These are phyloP conservation scores for Phytophthora aleatoria DNA, from an alignment of 352 stramenopile species.

Conservation along the genomic window DNA sequence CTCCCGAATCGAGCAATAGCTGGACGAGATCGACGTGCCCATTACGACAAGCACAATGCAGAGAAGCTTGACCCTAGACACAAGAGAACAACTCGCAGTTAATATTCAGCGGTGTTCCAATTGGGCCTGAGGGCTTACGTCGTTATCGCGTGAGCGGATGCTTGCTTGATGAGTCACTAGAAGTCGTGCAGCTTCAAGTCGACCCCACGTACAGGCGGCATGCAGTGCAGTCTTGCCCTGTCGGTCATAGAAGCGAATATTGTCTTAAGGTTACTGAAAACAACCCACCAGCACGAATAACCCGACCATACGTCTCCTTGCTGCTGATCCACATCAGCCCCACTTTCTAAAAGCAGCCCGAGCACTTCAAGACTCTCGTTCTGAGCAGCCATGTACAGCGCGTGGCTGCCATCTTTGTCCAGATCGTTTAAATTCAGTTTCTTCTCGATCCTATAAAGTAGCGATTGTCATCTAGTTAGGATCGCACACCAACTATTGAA, in stretches of 20 bases:
- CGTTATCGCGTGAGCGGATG: slow-evolving; percentile 38
- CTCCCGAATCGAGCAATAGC: slow-evolving; percentile 36
- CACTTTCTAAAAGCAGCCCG: slow-evolving; percentile 48
- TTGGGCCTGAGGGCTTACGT: slow-evolving; percentile 27
- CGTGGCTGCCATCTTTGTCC: slow-evolving; percentile 56
- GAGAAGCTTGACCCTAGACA: slow-evolving; percentile 48
- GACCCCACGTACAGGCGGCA: slow-evolving; percentile 61
- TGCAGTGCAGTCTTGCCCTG: slow-evolving; percentile 63
- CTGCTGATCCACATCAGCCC: slow-evolving; percentile 42
- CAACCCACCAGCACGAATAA: background rate
- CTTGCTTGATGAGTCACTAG: slow-evolving; percentile 42
- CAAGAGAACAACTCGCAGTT: background rate
- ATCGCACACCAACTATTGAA: background rate
- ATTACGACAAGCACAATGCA: slow-evolving; percentile 66
- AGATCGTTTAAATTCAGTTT: slow-evolving; percentile 47
- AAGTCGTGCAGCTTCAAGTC: slow-evolving; percentile 42
- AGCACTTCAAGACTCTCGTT: slow-evolving; percentile 67
- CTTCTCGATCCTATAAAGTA: slow-evolving; percentile 49
- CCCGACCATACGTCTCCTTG: slow-evolving; percentile 36
- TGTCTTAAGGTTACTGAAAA: background rate
- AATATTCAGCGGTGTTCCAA: background rate
- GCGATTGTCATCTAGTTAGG: background rate
- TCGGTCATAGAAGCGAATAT: background rate
- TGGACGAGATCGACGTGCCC: slow-evolving; percentile 55
- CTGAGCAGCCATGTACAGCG: slow-evolving; percentile 58